Evolutionary conservation across 331 rosid genomes (phyloP).

Genomic region (Acacia pycnantha): DNA sequence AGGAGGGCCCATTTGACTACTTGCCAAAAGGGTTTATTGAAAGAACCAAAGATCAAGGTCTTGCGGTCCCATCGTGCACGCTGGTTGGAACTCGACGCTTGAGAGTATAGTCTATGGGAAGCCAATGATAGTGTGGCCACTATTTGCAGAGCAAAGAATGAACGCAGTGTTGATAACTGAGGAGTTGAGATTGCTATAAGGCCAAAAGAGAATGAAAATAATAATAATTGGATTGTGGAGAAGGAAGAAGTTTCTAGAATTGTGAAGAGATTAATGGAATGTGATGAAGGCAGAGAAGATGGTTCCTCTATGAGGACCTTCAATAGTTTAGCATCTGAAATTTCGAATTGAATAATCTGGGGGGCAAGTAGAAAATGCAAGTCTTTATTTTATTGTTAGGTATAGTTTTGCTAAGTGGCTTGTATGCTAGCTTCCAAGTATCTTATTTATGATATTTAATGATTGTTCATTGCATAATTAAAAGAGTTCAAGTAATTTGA

Average conservation of each 20-base stretch:
- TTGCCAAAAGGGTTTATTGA: neutral
- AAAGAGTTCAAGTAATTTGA: too few species aligned
- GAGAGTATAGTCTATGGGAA: neutral
- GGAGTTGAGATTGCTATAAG: too few species aligned
- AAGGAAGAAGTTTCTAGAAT: neutral
- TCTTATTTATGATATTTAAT: too few species aligned
- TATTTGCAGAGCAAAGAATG: neutral
- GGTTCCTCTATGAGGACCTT: neutral
- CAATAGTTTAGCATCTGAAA: neutral
- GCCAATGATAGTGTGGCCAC: neutral
- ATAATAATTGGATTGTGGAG: neutral
- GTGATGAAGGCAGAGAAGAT: neutral
- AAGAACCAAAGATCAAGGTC: constrained; percentile 5
- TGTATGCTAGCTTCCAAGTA: too few species aligned
- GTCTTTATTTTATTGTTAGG: too few species aligned
- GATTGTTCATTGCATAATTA: too few species aligned
- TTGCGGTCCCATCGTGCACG: constrained; percentile 19
- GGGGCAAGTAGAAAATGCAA: too few species aligned
- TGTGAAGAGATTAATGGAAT: neutral
- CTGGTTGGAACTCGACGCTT: neutral
- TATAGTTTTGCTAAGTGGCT: too few species aligned
- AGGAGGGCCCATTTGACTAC: neutral
- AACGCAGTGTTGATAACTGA: too few species aligned
- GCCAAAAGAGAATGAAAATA: too few species aligned
- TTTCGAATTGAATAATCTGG: neutral